Evolutionary conservation across 192 early-diverging fungal species (phyloP), one percentile per base, ranked within the genome.

Genomic region (Jimgerdemannia lactiflua): DNA sequence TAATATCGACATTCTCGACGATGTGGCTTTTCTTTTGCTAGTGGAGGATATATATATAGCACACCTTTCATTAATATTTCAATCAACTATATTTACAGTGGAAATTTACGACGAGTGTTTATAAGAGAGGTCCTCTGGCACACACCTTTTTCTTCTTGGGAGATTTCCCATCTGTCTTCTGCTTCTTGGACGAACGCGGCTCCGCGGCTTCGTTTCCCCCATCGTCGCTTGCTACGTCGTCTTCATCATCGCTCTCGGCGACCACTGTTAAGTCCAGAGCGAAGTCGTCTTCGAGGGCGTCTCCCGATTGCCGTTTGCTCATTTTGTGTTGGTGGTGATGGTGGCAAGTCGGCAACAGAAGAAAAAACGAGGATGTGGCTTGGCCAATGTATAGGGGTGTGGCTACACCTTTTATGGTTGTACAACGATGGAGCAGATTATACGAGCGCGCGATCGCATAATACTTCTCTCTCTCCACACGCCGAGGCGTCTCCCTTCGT

Each of bases 231-330:
- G 67, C 78, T 39, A 59, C 68, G 3, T 67, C 86, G 3, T 64
- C 74, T 40, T 79, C 74, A 10, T 76, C 68, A 3, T 64, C 86
- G 3, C 59, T 71, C 39, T 79, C 74, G 14, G 74, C 78, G 49
- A 59, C 78, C 8, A 84, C 72, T n/a, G 76, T 78, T 44, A 83
- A 83, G 20, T 83, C 82, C 11, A 78, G 72, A 44, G 77, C 78
- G 70, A 84, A 87, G 75, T 85, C 86, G 63, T 87, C 86, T 43
- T 85, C 86, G 18, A 87, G 73, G 29, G 80, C 82, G 65, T 87
- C 86, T 40, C 80, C 86, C 9, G 86, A 84, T 59, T 59, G 49
- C 6, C 6, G 14, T 59, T 59, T 59, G 14, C 49, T 59, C 49
- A 59, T 59, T 59, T 10, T 59, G 8, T 1, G 49, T 29, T 29